phyloP scores from a whole-genome alignment of 2,329 filamentous ascomycete species.

The Orbilia ellipsospora region DNA sequence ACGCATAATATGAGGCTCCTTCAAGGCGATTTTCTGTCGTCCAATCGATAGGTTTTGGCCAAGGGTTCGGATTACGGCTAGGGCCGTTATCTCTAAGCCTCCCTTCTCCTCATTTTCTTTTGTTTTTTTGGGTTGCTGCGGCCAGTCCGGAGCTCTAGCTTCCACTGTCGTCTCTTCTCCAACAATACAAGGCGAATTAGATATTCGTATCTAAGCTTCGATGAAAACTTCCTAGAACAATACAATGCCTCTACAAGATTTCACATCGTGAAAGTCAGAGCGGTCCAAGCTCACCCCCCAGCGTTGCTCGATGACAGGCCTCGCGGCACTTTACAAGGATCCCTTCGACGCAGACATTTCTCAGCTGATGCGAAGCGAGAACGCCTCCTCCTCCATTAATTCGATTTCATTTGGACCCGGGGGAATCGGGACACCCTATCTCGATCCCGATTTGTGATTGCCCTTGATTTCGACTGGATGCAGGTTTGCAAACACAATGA shows the following conservation, averaged over 20 bases:
- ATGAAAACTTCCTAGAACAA: conserved; percentile 12
- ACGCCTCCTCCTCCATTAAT: not conserved
- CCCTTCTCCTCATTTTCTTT: no score
- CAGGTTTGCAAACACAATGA: conserved; percentile 13
- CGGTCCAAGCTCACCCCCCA: no score
- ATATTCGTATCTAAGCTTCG: conserved; percentile 5
- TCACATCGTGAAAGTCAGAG: not conserved
- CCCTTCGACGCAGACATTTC: not conserved
- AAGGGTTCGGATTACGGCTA: conserved; percentile 35
- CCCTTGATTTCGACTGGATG: not conserved
- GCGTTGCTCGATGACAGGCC: no score
- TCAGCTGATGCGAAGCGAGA: conserved; percentile 4
- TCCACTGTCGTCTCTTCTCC: not conserved
- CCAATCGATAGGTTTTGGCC: conserved; percentile 7
- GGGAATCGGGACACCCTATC: not conserved
- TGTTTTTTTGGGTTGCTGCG: conserved; percentile 18
- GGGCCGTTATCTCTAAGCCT: conserved; percentile 24
- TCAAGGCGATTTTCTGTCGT: not conserved
- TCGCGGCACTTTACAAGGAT: no score
- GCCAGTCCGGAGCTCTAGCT: conserved; percentile 1
- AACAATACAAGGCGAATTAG: conserved; percentile 37
- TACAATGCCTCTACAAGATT: conserved; percentile 34
- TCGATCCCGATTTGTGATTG: conserved; percentile 17
- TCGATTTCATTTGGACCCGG: not conserved
- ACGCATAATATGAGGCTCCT: conserved; percentile 44